These are phyloP conservation scores for Russula sp. DNA, from an alignment of 768 basidiomycete species.

Conservation along the genomic window DNA sequence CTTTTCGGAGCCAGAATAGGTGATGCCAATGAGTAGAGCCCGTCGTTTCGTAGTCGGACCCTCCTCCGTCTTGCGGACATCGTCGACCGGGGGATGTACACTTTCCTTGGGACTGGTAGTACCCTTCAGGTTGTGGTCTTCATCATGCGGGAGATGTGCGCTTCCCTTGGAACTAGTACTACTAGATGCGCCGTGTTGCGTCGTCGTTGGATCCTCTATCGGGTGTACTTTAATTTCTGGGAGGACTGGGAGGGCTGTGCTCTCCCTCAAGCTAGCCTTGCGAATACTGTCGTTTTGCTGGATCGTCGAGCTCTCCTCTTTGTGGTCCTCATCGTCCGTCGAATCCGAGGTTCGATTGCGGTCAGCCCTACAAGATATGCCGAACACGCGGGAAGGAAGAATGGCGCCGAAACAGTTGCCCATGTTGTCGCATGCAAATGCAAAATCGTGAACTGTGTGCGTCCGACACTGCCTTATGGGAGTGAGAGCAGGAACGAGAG, in stretches of 20 bases:
- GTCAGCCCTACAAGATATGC: neutral
- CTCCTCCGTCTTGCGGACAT: no score
- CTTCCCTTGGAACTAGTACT: neutral
- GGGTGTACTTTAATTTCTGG: no score
- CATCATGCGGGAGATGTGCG: neutral
- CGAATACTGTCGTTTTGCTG: neutral
- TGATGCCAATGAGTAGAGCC: constrained; percentile 22
- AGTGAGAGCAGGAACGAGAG: neutral
- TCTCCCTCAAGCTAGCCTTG: neutral
- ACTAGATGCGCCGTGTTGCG: no score
- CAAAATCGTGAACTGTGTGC: neutral
- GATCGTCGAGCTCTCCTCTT: no score
- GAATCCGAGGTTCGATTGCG: neutral
- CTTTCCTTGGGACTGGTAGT: no score
- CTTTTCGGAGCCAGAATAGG: constrained; percentile 1
- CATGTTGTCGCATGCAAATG: neutral
- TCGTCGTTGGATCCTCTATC: no score
- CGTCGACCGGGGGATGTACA: no score
- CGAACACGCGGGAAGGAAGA: neutral
- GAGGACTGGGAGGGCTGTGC: no score
- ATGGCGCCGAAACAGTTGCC: neutral
- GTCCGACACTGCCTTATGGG: neutral
- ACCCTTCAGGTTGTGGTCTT: no score
- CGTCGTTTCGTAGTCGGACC: neutral
- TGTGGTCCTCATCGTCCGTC: no score